These are phyloP conservation scores for Leccinum rimulosum DNA, from an alignment of 768 basidiomycete genomes.

Conservation along the genomic window DNA sequence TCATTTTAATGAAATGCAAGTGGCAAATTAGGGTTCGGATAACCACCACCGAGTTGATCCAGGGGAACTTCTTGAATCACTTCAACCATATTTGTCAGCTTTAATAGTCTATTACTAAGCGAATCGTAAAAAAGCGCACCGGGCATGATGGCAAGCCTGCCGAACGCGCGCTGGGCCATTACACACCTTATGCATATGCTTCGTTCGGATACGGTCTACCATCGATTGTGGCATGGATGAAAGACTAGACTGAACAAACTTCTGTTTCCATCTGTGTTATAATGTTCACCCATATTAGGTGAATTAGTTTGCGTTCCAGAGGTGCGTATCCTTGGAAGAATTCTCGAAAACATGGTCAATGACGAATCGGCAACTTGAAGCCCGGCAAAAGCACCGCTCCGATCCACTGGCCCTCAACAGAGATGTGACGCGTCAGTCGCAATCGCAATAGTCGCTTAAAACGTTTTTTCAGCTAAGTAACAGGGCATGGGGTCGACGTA, in stretches of 20 bases:
- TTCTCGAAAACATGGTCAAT: conserved; percentile 12
- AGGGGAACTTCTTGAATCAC: conserved; percentile 4
- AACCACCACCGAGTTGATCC: conserved; percentile 19
- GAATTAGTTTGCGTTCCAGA: conserved; percentile 3
- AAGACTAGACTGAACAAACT: conserved; percentile 3
- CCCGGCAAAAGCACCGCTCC: conserved; percentile 16
- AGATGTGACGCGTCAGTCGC: conserved; percentile 7
- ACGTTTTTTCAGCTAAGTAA: conserved; percentile 15
- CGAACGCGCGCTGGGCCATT: conserved; percentile 14
- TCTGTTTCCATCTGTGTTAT: conserved; percentile 16
- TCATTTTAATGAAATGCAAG: conserved; percentile 20
- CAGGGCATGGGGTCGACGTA: conserved; percentile 15
- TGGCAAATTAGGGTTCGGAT: conserved; percentile 21
- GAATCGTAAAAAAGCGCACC: conserved; percentile 12
- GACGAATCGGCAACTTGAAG: conserved; percentile 6
- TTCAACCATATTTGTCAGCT: conserved; percentile 19
- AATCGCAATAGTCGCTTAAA: conserved; percentile 16
- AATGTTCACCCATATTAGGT: conserved; percentile 4
- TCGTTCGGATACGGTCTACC: conserved; percentile 8
- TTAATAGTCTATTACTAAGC: background rate
- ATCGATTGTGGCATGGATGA: conserved; percentile 1
- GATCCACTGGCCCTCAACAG: conserved; percentile 16
- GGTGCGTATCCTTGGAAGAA: conserved; percentile 3
- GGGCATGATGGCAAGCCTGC: conserved; percentile 10
- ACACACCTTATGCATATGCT: conserved; percentile 13